phyloP scores from a whole-genome alignment of 1,284 basidiomycete species.

The Leccinum subspadiceum region DNA sequence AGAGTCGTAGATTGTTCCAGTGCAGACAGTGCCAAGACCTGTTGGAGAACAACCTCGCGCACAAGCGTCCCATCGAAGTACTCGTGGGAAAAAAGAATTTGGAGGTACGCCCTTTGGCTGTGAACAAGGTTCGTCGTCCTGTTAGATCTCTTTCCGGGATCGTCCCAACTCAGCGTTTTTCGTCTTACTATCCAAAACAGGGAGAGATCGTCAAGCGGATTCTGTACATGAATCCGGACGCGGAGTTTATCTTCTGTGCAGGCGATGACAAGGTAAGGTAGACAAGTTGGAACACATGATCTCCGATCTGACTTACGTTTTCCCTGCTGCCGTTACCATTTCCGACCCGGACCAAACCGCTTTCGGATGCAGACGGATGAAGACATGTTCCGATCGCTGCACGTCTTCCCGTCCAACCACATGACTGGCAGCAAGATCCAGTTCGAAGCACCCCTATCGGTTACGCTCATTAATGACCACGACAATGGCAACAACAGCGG shows the following conservation, averaged over 20 bases:
- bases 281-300: not conserved
- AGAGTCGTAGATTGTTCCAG: conserved; percentile 71
- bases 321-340: not conserved
- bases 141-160: not conserved
- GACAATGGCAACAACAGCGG: conserved; percentile 8
- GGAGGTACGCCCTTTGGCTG: conserved; percentile 90
- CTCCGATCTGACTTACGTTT: not conserved
- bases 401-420: conserved; percentile 53
- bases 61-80: conserved; percentile 88
- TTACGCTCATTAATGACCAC: conserved; percentile 52
- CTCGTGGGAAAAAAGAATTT: conserved; percentile 98
- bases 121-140: conserved; percentile 72
- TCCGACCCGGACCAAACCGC: not conserved
- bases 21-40: conserved; percentile 96
- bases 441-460: conserved; percentile 73
- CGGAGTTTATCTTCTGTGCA: conserved; percentile 95
- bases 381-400: conserved; percentile 93
- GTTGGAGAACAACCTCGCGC: conserved; percentile 87
- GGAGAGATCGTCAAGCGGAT: conserved; percentile 97
- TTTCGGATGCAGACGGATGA: conserved; percentile 74
- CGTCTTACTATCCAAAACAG: conserved; percentile 26
- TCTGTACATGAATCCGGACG: conserved; percentile 88
- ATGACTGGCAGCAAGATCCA: conserved; percentile 35
- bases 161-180: not conserved
- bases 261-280: conserved; percentile 89